Conservation (phyloP, 2,329 filamentous ascomycete genomes). For the Alternaria sp. region DNA sequence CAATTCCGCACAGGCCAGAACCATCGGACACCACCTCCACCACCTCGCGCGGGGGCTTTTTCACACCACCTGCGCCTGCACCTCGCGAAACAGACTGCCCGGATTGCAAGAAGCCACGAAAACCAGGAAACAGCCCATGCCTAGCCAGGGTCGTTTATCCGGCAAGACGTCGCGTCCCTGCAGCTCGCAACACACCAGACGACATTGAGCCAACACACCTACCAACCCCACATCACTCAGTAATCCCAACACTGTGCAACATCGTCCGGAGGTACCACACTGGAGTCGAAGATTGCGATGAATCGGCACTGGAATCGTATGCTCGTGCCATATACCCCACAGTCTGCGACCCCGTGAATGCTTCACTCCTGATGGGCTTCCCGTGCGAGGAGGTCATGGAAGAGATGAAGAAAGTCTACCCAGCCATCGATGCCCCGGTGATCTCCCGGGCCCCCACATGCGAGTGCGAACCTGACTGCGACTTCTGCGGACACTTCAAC, state of each 20-base stretch:
- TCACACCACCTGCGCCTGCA: background rate
- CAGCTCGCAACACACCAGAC: background rate
- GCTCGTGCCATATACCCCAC: background rate
- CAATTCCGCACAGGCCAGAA: background rate
- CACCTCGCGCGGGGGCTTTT: background rate
- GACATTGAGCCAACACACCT: background rate
- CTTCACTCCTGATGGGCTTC: slow-evolving; percentile 1
- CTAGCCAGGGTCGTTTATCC: slow-evolving; percentile 9
- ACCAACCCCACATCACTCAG: background rate
- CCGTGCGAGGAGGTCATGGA: slow-evolving; percentile 3
- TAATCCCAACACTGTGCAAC: slow-evolving; percentile 3
- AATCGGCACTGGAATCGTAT: background rate
- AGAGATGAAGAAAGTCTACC: background rate
- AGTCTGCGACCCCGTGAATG: slow-evolving; percentile 3
- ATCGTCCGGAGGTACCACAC: slow-evolving; percentile 8
- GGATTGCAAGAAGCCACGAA: background rate
- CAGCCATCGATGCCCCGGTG: background rate
- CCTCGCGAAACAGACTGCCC: background rate
- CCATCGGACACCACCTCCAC: background rate
- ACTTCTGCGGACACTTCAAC: background rate
- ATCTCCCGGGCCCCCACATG: background rate
- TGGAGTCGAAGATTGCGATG: slow-evolving; percentile 1
- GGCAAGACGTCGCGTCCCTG: background rate
- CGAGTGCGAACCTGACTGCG: background rate
- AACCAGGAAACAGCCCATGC: background rate